Evolutionary conservation across 2,329 filamentous ascomycete genomes (phyloP), one percentile per base, ranked within the genome.

Genomic region (Clonostachys chloroleuca): DNA sequence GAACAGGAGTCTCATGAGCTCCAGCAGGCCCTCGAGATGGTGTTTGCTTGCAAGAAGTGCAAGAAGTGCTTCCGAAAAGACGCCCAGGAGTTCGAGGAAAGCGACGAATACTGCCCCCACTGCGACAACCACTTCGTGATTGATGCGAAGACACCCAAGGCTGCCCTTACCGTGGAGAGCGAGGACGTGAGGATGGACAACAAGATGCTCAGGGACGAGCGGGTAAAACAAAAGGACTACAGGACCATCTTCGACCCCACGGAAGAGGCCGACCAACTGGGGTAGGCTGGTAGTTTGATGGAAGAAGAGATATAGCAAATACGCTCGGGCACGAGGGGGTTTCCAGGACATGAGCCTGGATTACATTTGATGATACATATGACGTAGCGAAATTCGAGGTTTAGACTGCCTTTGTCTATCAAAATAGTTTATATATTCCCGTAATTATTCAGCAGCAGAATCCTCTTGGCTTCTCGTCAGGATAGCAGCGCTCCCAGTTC

Each of bases 51-150:
- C 81, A 99, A 99, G 61, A 99, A 99, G 74, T 99, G 94, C 83
- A 92, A 87, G 58, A 99, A 99, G 72, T 92, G 86, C 69, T 99
- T 99, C 76, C 87, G 94, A 56, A 99, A 97, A 66, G 89, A 99
- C 60, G 87, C 87, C 42, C 74, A 82, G 54, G 89, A 96, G 65
- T 96, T 96, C 59, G 94, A 99, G 57, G 94, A 99, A 58, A 86
- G 89, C 64, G 94, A 99, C 72, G 95, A 99, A 67, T 99, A 95
- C 77, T 99, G 94, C 75, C 95, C 94, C 18, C 89, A 96, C 73
- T 99, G 94, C 75, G 94, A 99, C 65, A 99, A 99, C 72, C 95
- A 99, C 70, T 99, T 92, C 63, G 87, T 99, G 37, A 77, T 99
- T 53, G 92, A 97, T 5, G 95, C 94, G 45, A 69, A 87, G 56